Evolutionary conservation across 345 rosid species (phyloP).

Genomic region (Melaleuca quinquenervia): DNA sequence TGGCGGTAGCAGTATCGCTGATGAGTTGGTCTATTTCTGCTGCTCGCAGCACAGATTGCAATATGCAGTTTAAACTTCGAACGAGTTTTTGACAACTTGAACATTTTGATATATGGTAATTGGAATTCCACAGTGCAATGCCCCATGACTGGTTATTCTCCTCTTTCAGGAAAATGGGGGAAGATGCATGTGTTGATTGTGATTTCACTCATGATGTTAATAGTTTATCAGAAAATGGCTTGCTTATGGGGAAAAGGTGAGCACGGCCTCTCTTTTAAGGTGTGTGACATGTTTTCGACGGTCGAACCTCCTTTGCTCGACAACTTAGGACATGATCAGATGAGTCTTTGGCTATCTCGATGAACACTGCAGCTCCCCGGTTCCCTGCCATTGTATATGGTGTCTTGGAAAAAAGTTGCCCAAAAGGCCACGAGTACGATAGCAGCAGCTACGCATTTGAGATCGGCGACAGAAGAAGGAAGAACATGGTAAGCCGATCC

Average conservation of each 20-base stretch:
- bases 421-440: neutral
- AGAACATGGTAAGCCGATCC: neutral
- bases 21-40: neutral
- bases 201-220: neutral
- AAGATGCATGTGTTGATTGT: no score
- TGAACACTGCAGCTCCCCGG: neutral
- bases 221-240: neutral
- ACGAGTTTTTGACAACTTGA: no score
- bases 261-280: neutral
- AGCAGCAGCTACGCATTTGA: neutral
- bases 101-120: neutral
- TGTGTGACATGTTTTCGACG: neutral
- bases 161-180: no score
- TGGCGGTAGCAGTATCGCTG: neutral
- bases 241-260: neutral
- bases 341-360: neutral
- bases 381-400: neutral
- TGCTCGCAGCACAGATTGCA: accelerated
- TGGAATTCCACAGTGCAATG: neutral
- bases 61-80: no score
- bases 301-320: neutral
- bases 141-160: neutral
- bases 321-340: neutral
- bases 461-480: neutral
- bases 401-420: neutral